Conservation (phyloP, 1,139 yeast genomes). For the Blastobotrys apis region DNA sequence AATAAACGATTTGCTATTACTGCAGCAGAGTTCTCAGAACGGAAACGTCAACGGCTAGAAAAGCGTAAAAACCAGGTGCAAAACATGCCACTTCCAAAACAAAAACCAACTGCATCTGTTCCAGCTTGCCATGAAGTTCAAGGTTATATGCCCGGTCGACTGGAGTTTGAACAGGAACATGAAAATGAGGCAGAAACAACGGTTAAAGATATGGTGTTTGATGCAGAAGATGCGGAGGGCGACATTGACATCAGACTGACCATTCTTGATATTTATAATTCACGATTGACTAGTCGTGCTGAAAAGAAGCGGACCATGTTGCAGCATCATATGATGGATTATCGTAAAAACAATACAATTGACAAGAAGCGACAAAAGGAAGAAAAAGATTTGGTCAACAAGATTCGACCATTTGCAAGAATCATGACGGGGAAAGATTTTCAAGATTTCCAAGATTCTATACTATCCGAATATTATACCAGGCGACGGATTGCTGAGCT, state of each 20-base stretch:
- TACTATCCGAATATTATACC: conserved; percentile 71
- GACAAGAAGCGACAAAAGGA: conserved; percentile 85
- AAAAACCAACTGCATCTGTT: conserved; percentile 84
- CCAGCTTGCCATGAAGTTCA: conserved; percentile 97
- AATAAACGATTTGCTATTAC: conserved; percentile 62
- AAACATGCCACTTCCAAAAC: conserved; percentile 57
- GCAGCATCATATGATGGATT: conserved; percentile 74
- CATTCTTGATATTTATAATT: conserved; percentile 81
- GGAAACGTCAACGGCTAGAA: conserved; percentile 69
- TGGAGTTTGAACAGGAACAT: conserved; percentile 92
- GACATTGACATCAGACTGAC: conserved; percentile 88
- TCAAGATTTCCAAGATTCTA: conserved; percentile 64
- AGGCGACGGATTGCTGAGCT: conserved; percentile 80
- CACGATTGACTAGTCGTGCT: conserved; percentile 84
- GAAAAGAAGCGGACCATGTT: conserved; percentile 83
- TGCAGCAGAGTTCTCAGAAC: conserved; percentile 65
- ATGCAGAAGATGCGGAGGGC: conserved; percentile 81
- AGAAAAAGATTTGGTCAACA: conserved; percentile 74
- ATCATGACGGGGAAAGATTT: conserved; percentile 79
- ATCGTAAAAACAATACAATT: conserved; percentile 67
- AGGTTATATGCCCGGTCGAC: conserved; percentile 97
- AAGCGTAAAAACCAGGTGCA: conserved; percentile 52
- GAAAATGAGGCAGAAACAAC: conserved; percentile 96
- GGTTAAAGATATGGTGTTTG: conserved; percentile 92
- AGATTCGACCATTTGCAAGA: conserved; percentile 75